Evolutionary conservation across 139 green algal species (phyloP).

Genomic region (Axilococcus clingmanii): DNA sequence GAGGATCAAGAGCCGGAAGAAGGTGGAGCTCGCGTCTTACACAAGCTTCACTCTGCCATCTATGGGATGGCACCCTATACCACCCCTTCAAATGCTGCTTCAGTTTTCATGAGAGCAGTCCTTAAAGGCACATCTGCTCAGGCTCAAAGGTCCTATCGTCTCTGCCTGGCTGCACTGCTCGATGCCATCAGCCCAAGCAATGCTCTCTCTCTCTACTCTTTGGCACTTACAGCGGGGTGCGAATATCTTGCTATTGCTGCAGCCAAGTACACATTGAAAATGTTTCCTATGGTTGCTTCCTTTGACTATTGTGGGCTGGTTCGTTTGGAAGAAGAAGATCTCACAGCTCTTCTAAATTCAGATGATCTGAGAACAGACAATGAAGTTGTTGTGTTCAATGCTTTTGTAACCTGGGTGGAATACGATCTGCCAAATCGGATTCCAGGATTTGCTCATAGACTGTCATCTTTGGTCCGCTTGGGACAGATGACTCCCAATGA

Average conservation of each 20-base stretch:
- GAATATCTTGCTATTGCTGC: constrained; percentile 1
- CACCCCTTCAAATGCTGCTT: background rate
- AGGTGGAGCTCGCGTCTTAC: too few relatives aligned
- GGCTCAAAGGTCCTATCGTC: background rate
- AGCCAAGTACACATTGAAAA: background rate
- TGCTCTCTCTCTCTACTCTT: constrained; percentile 11
- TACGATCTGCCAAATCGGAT: background rate
- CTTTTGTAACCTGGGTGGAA: constrained; percentile 19
- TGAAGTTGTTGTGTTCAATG: constrained; percentile 20
- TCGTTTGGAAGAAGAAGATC: background rate
- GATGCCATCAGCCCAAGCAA: constrained; percentile 7
- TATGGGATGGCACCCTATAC: too few relatives aligned
- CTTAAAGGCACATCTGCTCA: background rate
- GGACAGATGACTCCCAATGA: constrained; percentile 1
- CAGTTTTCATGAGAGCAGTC: background rate
- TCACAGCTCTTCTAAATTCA: constrained; percentile 14
- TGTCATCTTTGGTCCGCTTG: constrained; percentile 15
- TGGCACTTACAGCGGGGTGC: constrained; percentile 5
- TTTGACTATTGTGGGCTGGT: constrained; percentile 11
- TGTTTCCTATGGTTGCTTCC: background rate
- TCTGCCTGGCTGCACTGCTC: constrained; percentile 14
- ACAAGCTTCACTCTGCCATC: too few relatives aligned
- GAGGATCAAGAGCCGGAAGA: too few relatives aligned
- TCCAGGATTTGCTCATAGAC: constrained; percentile 3
- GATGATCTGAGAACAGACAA: constrained; percentile 13